Conservation (phyloP, 1,284 basidiomycete species). For the Apiotrichum porosum region DNA sequence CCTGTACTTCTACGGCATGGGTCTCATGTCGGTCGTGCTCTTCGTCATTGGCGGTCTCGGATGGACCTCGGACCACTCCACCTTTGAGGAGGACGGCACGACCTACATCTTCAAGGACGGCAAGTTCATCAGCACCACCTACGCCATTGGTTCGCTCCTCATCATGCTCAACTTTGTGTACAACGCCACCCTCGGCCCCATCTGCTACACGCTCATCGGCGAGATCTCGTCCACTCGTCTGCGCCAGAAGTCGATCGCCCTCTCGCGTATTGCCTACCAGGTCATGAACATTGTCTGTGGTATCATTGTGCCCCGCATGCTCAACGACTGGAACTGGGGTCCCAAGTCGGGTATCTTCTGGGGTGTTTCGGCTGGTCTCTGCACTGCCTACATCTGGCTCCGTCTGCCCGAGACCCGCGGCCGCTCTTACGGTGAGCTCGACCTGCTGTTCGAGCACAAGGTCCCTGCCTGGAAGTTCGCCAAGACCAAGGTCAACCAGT, state of each 20-base stretch:
- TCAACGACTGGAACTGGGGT: conserved; percentile 20
- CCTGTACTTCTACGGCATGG: conserved; percentile 23
- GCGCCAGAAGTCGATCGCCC: conserved; percentile 49
- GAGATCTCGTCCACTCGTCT: conserved; percentile 47
- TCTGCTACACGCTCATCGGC: conserved; percentile 23
- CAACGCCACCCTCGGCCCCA: conserved; percentile 21
- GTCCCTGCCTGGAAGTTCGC: conserved; percentile 32
- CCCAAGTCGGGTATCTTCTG: conserved; percentile 31
- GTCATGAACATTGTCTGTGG: conserved; percentile 32
- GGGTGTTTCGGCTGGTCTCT: conserved; percentile 18
- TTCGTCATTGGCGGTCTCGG: conserved; percentile 17
- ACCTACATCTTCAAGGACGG: neutral
- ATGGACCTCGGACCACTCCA: neutral
- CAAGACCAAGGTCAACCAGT: conserved; percentile 22
- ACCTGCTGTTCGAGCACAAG: conserved; percentile 29
- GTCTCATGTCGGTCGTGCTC: conserved; percentile 6
- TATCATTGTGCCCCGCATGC: conserved; percentile 16
- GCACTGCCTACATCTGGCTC: conserved; percentile 27
- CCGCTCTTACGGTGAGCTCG: conserved; percentile 28
- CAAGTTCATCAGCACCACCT: neutral
- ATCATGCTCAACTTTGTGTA: conserved; percentile 23
- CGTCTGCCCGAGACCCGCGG: conserved; percentile 37
- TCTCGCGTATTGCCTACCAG: conserved; percentile 49
- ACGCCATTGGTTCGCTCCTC: conserved; percentile 16
- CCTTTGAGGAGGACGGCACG: too few species aligned